Evolutionary conservation across 2,329 filamentous ascomycete genomes (phyloP).

Genomic region (Penicillium thymicola): DNA sequence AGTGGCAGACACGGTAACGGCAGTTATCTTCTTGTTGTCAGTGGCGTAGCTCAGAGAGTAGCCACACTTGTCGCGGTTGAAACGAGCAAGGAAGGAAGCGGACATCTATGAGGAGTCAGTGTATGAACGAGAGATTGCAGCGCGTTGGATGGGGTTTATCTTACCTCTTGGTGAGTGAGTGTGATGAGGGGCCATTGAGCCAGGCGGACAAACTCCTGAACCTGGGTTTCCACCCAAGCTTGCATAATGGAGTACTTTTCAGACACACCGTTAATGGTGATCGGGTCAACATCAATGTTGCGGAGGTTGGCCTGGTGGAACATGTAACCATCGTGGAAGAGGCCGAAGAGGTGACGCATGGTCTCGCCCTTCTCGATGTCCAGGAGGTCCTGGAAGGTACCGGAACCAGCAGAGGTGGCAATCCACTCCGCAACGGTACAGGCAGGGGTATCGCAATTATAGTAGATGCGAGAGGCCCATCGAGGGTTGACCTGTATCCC

Average conservation of each 20-base stretch:
- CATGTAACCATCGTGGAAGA: slow-evolving; percentile 59
- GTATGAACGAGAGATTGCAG: neutral
- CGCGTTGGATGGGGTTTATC: neutral
- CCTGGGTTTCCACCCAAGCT: slow-evolving; percentile 55
- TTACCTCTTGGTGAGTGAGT: slow-evolving; percentile 55
- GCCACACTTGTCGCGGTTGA: slow-evolving; percentile 52
- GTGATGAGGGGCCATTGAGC: slow-evolving; percentile 54
- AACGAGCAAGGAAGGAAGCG: slow-evolving; percentile 51
- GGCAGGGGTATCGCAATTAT: slow-evolving; percentile 57
- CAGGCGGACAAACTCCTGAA: slow-evolving; percentile 54
- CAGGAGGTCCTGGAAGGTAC: slow-evolving; percentile 53
- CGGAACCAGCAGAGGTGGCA: slow-evolving; percentile 55
- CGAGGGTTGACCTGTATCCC: slow-evolving; percentile 58
- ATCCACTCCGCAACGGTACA: slow-evolving; percentile 62
- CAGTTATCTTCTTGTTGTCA: slow-evolving; percentile 46
- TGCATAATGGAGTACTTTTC: slow-evolving; percentile 54
- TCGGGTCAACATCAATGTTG: slow-evolving; percentile 46
- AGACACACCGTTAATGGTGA: slow-evolving; percentile 49
- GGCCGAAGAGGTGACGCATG: slow-evolving; percentile 54
- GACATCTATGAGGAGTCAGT: slow-evolving; percentile 36
- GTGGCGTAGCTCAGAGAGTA: slow-evolving; percentile 50
- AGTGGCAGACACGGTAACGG: slow-evolving; percentile 50
- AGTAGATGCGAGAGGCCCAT: slow-evolving; percentile 62
- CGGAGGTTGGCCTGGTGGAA: slow-evolving; percentile 64
- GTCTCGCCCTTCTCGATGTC: slow-evolving; percentile 52